These are phyloP conservation scores for Pyrenophora tritici-repentis DNA, from an alignment of 2,329 filamentous ascomycete species.

Conservation along the genomic window DNA sequence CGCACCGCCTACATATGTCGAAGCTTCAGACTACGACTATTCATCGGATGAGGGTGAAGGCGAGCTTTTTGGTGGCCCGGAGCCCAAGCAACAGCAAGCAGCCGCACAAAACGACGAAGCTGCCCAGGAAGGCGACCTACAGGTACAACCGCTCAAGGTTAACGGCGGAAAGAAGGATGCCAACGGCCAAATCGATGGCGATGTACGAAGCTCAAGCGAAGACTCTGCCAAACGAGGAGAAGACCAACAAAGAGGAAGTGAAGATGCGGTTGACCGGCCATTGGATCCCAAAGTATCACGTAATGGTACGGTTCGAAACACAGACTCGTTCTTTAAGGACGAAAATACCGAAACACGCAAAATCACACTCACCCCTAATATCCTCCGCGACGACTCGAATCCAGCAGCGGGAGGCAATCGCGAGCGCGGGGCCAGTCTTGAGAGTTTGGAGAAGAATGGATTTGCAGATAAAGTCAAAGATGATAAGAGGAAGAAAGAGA, in stretches of 20 bases:
- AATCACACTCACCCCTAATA: conserved; percentile 91
- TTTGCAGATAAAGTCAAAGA: conserved; percentile 68
- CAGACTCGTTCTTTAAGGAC: conserved; percentile 97
- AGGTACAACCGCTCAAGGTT: conserved; percentile 48
- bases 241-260: conserved; percentile 62
- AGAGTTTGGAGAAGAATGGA: conserved; percentile 73
- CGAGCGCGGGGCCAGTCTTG: conserved; percentile 69
- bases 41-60: conserved; percentile 74
- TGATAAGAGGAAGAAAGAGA: conserved; percentile 73
- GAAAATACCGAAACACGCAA: conserved; percentile 95
- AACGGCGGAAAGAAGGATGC: conserved; percentile 39
- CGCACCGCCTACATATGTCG: conserved; percentile 80
- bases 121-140: conserved; percentile 45
- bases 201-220: conserved; percentile 38
- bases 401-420: conserved; percentile 44
- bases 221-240: conserved; percentile 49
- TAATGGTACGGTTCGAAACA: conserved; percentile 86
- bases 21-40: conserved; percentile 86
- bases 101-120: conserved; percentile 46
- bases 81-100: conserved; percentile 37
- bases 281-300: conserved; percentile 60
- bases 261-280: conserved; percentile 66
- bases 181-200: conserved; percentile 26
- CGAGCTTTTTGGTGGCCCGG: conserved; percentile 44
- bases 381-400: conserved; percentile 78